These are phyloP conservation scores for Dryas integrifolia DNA, from an alignment of 331 rosid species.

Conservation along the genomic window DNA sequence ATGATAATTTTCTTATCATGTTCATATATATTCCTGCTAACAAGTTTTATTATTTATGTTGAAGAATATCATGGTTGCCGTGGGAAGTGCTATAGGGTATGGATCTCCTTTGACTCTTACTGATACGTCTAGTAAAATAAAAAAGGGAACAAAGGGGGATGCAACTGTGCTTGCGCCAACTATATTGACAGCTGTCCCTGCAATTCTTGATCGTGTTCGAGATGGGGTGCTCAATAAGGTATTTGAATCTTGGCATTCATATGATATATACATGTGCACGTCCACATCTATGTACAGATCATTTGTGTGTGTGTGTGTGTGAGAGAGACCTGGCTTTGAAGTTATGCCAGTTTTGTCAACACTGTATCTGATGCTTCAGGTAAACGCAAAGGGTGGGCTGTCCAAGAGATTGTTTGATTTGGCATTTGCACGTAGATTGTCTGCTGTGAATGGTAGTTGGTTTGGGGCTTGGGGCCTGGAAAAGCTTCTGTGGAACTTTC, in stretches of 20 bases:
- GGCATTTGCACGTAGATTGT: constrained; percentile 85
- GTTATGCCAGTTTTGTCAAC: constrained; percentile 12
- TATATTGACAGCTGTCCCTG: constrained; percentile 89
- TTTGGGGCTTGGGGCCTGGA: constrained; percentile 96
- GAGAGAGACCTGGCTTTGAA: constrained; percentile 9
- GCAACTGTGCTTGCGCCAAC: constrained; percentile 72
- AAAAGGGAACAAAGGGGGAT: constrained; percentile 84
- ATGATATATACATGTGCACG: not conserved
- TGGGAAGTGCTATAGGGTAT: constrained; percentile 90
- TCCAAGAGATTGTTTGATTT: constrained; percentile 75
- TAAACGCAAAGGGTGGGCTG: constrained; percentile 74
- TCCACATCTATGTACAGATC: constrained; percentile 5
- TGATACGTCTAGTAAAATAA: constrained; percentile 90
- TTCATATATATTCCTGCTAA: constrained; percentile 19
- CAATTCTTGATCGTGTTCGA: constrained; percentile 95
- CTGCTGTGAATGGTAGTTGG: constrained; percentile 88
- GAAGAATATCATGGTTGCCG: constrained; percentile 74
- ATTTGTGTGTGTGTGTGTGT: not conserved
- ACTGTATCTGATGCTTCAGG: constrained; percentile 45
- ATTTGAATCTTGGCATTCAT: constrained; percentile 29
- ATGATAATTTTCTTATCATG: not conserved
- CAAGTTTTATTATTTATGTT: constrained; percentile 29
- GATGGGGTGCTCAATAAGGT: constrained; percentile 95
- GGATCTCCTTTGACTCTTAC: constrained; percentile 92
- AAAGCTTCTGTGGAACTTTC: constrained; percentile 64